Conservation (phyloP, 371 early-diverging fungal genomes). For the Mucor velutinosus region DNA sequence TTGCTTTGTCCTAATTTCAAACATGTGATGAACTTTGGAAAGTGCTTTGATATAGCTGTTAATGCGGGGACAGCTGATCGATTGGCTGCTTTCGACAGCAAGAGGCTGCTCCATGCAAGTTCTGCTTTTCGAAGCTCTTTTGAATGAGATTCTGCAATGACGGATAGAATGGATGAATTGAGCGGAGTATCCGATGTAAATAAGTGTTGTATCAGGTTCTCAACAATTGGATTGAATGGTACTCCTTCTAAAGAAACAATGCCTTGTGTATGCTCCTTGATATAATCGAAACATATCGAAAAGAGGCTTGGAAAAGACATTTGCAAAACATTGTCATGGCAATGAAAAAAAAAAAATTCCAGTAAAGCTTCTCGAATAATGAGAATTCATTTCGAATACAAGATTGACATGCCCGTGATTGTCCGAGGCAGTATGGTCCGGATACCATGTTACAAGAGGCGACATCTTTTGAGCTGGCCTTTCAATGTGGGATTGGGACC, state of each 20-base stretch:
- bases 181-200: conserved; percentile 11
- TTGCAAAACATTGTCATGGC: background rate
- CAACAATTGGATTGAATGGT: conserved; percentile 19
- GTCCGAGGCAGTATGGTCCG: conserved; percentile 13
- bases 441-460: conserved; percentile 4
- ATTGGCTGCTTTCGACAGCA: background rate
- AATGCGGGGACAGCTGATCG: background rate
- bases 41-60: background rate
- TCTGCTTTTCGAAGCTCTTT: conserved; percentile 9
- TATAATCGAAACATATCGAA: conserved; percentile 24
- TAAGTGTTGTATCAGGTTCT: conserved; percentile 6
- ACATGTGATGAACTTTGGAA: conserved; percentile 13
- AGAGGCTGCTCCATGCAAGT: conserved; percentile 1
- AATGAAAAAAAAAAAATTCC: background rate
- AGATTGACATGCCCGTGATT: background rate
- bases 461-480: background rate
- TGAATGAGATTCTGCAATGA: conserved; percentile 11
- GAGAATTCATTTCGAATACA: background rate
- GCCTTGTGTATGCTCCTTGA: conserved; percentile 17
- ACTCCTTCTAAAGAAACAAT: conserved; percentile 15
- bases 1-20: conserved; percentile 1
- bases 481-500: background rate
- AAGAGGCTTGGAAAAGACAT: conserved; percentile 22
- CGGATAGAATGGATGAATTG: conserved; percentile 11
- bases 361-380: background rate